Conservation (phyloP, 805 yeast species). For the Pichia scutulata region DNA sequence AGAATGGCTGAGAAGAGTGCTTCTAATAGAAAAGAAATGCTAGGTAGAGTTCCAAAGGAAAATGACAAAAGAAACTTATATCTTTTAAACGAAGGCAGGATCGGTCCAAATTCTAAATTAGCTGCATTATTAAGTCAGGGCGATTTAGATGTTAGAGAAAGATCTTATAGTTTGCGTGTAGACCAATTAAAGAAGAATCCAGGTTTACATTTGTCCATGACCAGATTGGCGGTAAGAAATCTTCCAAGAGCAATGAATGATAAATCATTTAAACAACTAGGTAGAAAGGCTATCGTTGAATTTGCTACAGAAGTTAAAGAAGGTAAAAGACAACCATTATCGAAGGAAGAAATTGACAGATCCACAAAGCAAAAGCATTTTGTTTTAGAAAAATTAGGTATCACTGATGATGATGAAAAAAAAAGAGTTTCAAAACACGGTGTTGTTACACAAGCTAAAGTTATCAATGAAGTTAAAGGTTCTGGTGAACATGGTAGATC, state of each 20-base stretch:
- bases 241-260: slow-evolving; percentile 88
- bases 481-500: slow-evolving; percentile 82
- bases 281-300: slow-evolving; percentile 88
- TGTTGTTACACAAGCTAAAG: slow-evolving; percentile 88
- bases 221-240: slow-evolving; percentile 91
- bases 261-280: slow-evolving; percentile 82
- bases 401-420: slow-evolving; percentile 33
- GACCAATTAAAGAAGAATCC: slow-evolving; percentile 90
- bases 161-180: slow-evolving; percentile 77
- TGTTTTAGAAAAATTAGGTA: slow-evolving; percentile 27
- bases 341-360: slow-evolving; percentile 80
- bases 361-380: slow-evolving; percentile 58
- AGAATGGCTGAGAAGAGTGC: slow-evolving; percentile 67
- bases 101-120: slow-evolving; percentile 69
- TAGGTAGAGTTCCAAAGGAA: slow-evolving; percentile 75
- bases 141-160: slow-evolving; percentile 82
- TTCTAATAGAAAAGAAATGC: slow-evolving; percentile 57
- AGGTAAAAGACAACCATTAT: slow-evolving; percentile 69
- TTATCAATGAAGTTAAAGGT: slow-evolving; percentile 87
- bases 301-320: slow-evolving; percentile 85
- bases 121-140: slow-evolving; percentile 59
- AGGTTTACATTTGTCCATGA: slow-evolving; percentile 82
- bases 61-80: slow-evolving; percentile 80
- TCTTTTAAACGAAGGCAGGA: slow-evolving; percentile 89
- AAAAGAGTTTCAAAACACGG: slow-evolving; percentile 73